phyloP scores from a whole-genome alignment of 2,329 filamentous ascomycete genomes.

The Calonectria naviculata region DNA sequence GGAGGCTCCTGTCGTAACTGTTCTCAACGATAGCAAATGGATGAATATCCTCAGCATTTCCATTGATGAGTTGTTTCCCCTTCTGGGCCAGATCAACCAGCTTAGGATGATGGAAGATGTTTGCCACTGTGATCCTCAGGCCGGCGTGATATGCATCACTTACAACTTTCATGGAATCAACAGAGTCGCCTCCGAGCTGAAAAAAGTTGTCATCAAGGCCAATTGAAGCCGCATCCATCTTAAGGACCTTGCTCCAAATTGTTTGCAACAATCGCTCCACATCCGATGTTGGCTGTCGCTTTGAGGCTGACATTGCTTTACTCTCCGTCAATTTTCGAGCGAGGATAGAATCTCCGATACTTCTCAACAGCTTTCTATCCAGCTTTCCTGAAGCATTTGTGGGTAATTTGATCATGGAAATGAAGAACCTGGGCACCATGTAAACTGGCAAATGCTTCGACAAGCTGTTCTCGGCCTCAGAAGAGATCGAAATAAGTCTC shows the following conservation, averaged over 20 bases:
- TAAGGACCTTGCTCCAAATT: slow-evolving; percentile 28
- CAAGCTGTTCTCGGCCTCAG: neutral
- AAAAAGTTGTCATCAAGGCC: slow-evolving; percentile 43
- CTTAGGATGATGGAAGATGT: slow-evolving; percentile 19
- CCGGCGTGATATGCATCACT: slow-evolving; percentile 19
- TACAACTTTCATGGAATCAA: slow-evolving; percentile 38
- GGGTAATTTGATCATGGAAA: slow-evolving; percentile 25
- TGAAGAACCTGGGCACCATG: slow-evolving; percentile 31
- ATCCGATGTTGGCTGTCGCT: slow-evolving; percentile 2
- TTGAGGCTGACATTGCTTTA: neutral
- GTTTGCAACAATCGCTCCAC: neutral
- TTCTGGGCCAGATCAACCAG: neutral
- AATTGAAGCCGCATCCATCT: slow-evolving; percentile 34
- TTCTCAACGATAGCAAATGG: slow-evolving; percentile 36
- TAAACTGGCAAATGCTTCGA: slow-evolving; percentile 23
- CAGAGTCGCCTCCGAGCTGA: slow-evolving; percentile 40
- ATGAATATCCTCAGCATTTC: slow-evolving; percentile 49
- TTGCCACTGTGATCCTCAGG: slow-evolving; percentile 12
- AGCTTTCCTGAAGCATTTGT: slow-evolving; percentile 26
- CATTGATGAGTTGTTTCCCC: neutral
- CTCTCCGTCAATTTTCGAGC: slow-evolving; percentile 51
- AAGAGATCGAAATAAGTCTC: neutral
- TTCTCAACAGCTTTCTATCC: slow-evolving; percentile 20
- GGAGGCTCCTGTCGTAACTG: neutral
- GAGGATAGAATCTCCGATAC: slow-evolving; percentile 17